phyloP scores from a whole-genome alignment of 768 basidiomycete genomes.

The Austroboletus festivus region DNA sequence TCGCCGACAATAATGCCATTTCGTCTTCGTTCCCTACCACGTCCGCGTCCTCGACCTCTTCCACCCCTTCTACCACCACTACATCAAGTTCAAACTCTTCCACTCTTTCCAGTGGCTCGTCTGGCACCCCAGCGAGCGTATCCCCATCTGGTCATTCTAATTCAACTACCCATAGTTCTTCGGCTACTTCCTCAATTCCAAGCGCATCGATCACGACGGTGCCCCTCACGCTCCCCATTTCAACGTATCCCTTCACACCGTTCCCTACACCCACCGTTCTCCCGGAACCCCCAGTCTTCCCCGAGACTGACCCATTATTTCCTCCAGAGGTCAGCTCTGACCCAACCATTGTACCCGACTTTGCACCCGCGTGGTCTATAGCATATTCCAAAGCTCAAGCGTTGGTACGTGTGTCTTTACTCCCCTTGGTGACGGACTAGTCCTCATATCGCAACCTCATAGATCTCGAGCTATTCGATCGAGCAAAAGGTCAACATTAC shows the following conservation, averaged over 20 bases:
- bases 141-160: neutral
- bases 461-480: slow-evolving; percentile 50
- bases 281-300: slow-evolving; percentile 52
- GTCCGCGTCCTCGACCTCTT: neutral
- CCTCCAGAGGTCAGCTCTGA: slow-evolving; percentile 53
- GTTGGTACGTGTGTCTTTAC: slow-evolving; percentile 38
- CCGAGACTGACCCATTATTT: slow-evolving; percentile 48
- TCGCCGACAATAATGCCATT: neutral
- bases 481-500: slow-evolving; percentile 63
- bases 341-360: slow-evolving; percentile 42
- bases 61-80: neutral
- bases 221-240: slow-evolving; percentile 37
- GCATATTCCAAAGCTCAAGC: slow-evolving; percentile 58
- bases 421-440: neutral
- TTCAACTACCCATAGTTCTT: slow-evolving; percentile 1
- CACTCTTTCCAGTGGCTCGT: no score
- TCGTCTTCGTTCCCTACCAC: neutral
- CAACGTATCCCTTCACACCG: slow-evolving; percentile 48
- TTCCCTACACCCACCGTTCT: slow-evolving; percentile 59
- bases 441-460: neutral
- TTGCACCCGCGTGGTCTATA: slow-evolving; percentile 49
- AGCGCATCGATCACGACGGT: slow-evolving; percentile 14
- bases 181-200: slow-evolving; percentile 4
- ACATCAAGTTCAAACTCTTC: no score
- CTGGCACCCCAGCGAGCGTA: neutral